Evolutionary conservation across 306 rosid species (phyloP).

Genomic region (Glycine tomentella): DNA sequence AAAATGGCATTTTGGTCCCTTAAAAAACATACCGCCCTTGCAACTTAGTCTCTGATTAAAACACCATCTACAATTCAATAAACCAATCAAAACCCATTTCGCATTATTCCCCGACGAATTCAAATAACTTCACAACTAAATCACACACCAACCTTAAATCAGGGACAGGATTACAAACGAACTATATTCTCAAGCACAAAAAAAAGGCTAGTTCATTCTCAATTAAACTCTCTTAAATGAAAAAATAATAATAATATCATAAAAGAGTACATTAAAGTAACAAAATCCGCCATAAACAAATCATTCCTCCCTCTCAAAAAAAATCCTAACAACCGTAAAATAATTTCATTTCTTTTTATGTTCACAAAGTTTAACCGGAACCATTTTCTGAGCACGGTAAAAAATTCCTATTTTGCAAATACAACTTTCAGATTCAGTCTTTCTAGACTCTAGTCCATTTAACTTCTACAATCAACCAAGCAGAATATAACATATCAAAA

Average conservation of each 20-base stretch:
- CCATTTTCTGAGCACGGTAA: neutral
- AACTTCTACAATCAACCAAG: slow-evolving; percentile 36
- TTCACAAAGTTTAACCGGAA: neutral
- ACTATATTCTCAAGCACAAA: neutral
- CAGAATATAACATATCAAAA: slow-evolving; percentile 23
- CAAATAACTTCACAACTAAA: slow-evolving; percentile 23
- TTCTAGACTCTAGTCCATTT: neutral
- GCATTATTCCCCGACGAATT: slow-evolving; percentile 7
- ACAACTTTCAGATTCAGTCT: slow-evolving; percentile 38
- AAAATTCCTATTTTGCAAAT: slow-evolving; percentile 26
- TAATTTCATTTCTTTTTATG: neutral
- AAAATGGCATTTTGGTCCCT: slow-evolving; percentile 22
- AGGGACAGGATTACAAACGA: neutral
- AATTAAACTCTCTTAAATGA: neutral
- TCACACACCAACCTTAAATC: slow-evolving; percentile 10
- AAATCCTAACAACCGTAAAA: neutral
- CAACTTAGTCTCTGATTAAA: neutral
- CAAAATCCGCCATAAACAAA: slow-evolving; percentile 1
- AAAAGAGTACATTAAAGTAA: neutral
- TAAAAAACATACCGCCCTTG: slow-evolving; percentile 12
- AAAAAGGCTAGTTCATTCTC: neutral
- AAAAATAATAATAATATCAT: neutral
- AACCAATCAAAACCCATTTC: slow-evolving; percentile 16
- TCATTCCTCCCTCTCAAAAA: neutral
- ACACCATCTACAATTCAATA: neutral